These are phyloP conservation scores for Scedosporium apiospermum DNA, from an alignment of 2,329 filamentous ascomycete species.

Conservation along the genomic window DNA sequence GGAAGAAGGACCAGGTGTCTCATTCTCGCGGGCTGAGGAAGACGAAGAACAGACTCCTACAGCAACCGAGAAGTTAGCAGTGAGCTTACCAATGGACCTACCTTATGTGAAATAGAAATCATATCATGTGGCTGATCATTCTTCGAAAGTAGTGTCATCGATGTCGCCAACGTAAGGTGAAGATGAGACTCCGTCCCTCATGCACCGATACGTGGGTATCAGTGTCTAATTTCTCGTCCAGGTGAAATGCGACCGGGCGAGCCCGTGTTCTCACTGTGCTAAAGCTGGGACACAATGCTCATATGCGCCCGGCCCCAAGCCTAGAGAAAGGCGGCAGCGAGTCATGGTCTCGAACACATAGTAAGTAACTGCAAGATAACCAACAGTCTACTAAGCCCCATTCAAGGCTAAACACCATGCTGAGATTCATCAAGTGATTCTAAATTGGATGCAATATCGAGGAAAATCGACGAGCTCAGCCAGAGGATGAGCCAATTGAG, in stretches of 20 bases:
- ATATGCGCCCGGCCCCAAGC: slow-evolving; percentile 14
- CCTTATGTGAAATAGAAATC: neutral
- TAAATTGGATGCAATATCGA: slow-evolving; percentile 11
- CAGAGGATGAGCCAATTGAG: slow-evolving; percentile 7
- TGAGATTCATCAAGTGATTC: slow-evolving; percentile 9
- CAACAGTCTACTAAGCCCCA: neutral
- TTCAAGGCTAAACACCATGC: slow-evolving; percentile 6
- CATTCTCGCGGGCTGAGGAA: neutral
- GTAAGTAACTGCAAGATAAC: slow-evolving; percentile 7
- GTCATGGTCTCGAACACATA: slow-evolving; percentile 12
- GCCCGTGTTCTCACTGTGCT: slow-evolving; percentile 24
- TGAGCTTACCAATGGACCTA: neutral
- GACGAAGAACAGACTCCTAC: neutral
- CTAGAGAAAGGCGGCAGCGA: slow-evolving; percentile 9
- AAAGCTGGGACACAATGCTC: slow-evolving; percentile 26
- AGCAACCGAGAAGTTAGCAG: neutral
- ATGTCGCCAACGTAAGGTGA: slow-evolving; percentile 3
- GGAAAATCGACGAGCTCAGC: slow-evolving; percentile 11
- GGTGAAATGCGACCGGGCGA: slow-evolving; percentile 28
- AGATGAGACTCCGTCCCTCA: neutral
- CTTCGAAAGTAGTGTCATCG: slow-evolving; percentile 1
- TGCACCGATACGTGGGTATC: neutral
- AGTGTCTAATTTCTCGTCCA: slow-evolving; percentile 8
- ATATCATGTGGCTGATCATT: neutral
- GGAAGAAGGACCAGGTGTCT: neutral